A percentile compares a stretch with the other conserved stretches of the same genome.
phyloP scores from a whole-genome alignment of 2,329 filamentous ascomycete genomes.

The Penicillium olsonii region DNA sequence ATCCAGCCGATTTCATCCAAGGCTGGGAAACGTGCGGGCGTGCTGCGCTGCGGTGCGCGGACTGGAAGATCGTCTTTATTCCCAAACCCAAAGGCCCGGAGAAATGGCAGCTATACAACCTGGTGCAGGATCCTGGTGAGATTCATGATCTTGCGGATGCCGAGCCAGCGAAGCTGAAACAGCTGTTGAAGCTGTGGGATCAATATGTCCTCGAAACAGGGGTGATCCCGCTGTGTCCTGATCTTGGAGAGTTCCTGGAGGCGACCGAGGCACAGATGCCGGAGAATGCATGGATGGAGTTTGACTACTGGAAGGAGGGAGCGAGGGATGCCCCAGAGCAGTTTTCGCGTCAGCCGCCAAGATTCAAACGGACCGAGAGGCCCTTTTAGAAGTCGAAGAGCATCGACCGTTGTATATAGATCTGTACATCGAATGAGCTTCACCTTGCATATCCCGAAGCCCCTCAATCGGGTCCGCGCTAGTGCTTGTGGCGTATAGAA shows the following conservation, averaged over 20 bases:
- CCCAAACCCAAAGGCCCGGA: slow-evolving; percentile 58
- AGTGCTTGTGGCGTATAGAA: not conserved
- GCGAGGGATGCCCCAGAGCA: slow-evolving; percentile 51
- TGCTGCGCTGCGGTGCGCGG: slow-evolving; percentile 56
- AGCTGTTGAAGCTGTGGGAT: slow-evolving; percentile 58
- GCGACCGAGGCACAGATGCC: slow-evolving; percentile 66
- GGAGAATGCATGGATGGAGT: slow-evolving; percentile 67
- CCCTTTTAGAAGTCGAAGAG: slow-evolving; percentile 25
- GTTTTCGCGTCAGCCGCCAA: slow-evolving; percentile 42
- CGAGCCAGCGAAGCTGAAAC: slow-evolving; percentile 47
- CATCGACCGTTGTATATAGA: not conserved
- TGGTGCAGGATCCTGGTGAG: slow-evolving; percentile 55
- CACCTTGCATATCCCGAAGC: not conserved
- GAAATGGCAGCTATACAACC: slow-evolving; percentile 60
- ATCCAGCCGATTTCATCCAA: slow-evolving; percentile 54
- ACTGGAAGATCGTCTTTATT: slow-evolving; percentile 62
- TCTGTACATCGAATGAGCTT: not conserved
- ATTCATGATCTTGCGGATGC: slow-evolving; percentile 46
- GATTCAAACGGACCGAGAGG: slow-evolving; percentile 38
- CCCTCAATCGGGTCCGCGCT: not conserved
- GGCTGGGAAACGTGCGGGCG: slow-evolving; percentile 61
- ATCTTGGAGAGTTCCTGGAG: slow-evolving; percentile 59
- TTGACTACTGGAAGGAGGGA: slow-evolving; percentile 63
- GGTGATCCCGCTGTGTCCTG: slow-evolving; percentile 61
- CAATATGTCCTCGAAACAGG: slow-evolving; percentile 61